A percentile compares a stretch with the other conserved stretches of the same genome.
Conservation (phyloP, 352 stramenopile genomes). For the Phytophthora vignae region DNA sequence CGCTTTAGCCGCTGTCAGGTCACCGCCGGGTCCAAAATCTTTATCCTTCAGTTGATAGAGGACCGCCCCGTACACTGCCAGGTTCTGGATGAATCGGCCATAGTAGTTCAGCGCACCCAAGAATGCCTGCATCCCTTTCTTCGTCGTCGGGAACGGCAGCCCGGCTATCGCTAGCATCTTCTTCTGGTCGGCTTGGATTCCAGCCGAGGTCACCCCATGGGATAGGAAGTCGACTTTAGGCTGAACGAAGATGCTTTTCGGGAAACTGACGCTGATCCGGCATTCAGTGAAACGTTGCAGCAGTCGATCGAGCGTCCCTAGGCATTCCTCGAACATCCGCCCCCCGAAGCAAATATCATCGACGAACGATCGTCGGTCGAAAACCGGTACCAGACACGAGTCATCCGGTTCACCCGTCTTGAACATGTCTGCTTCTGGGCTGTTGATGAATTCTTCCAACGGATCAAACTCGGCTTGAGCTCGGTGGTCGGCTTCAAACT, state of each 20-base stretch:
- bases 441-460: not conserved
- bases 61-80: not conserved
- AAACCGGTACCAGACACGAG: too few relatives aligned
- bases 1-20: not conserved
- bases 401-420: too few relatives aligned
- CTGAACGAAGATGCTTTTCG: not conserved
- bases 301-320: not conserved
- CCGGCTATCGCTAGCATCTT: not conserved
- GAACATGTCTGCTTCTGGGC: too few relatives aligned
- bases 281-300: slow-evolving; percentile 2
- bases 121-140: not conserved
- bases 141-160: not conserved
- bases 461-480: too few relatives aligned
- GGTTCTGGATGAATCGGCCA: not conserved
- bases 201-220: too few relatives aligned
- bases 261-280: not conserved
- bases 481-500: too few relatives aligned
- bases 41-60: not conserved
- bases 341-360: too few relatives aligned
- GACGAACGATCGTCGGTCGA: too few relatives aligned
- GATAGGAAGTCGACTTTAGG: too few relatives aligned
- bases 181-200: not conserved
- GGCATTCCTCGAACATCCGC: not conserved
- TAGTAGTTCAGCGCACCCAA: not conserved
- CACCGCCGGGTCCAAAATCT: not conserved